Evolutionary conservation across 495 filamentous ascomycete genomes (phyloP).

Genomic region (Penicillium paradoxum): DNA sequence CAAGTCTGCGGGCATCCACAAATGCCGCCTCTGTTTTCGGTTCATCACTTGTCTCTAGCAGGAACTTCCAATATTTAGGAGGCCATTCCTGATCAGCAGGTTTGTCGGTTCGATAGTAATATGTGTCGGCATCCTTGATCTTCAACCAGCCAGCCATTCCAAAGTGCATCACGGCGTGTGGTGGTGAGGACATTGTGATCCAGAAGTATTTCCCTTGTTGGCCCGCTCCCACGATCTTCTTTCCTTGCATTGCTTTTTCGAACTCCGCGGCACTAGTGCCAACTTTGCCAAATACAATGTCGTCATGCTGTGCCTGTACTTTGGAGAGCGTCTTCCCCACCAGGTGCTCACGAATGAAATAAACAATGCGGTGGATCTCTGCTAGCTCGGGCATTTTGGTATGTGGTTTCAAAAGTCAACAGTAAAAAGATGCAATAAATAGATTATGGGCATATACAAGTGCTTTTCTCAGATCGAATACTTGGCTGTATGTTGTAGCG

Average conservation of each 20-base stretch:
- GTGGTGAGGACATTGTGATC: conserved; percentile 66
- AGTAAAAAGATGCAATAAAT: background rate
- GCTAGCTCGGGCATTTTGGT: conserved; percentile 75
- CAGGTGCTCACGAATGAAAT: conserved; percentile 73
- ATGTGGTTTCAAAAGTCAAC: background rate
- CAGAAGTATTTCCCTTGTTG: conserved; percentile 98
- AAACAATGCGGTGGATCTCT: conserved; percentile 81
- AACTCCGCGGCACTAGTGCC: conserved; percentile 72
- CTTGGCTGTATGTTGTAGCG: background rate
- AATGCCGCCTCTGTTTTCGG: conserved; percentile 71
- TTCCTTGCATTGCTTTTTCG: conserved; percentile 65
- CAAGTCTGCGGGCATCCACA: conserved; percentile 73
- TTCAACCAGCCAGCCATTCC: conserved; percentile 89
- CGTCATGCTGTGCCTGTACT: conserved; percentile 69
- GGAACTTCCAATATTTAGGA: conserved; percentile 85
- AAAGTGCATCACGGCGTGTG: conserved; percentile 88
- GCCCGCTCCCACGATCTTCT: conserved; percentile 66
- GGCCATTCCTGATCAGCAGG: conserved; percentile 68
- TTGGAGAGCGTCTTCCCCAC: conserved; percentile 74
- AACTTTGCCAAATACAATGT: conserved; percentile 80
- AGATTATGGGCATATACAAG: background rate
- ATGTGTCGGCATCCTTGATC: conserved; percentile 67
- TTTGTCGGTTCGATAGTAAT: conserved; percentile 70
- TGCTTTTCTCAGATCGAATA: background rate
- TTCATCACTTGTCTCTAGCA: conserved; percentile 58